Percentiles rank a stretch among this genome's conserved stretches.
These are phyloP conservation scores for Camellia oleifera DNA, from an alignment of 179 eudicot species.

Conservation along the genomic window DNA sequence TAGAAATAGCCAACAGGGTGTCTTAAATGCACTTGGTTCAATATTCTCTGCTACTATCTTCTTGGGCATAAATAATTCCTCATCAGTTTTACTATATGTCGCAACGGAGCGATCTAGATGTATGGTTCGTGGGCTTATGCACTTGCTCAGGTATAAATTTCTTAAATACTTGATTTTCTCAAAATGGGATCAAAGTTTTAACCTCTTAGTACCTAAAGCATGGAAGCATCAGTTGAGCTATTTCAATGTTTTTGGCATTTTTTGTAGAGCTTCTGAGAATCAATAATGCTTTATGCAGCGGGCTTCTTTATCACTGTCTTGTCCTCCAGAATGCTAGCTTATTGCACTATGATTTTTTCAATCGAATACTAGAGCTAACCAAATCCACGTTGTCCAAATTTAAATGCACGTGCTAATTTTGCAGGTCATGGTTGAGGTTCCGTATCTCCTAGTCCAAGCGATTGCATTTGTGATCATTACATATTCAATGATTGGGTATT, in stretches of 20 bases:
- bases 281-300: too few relatives aligned
- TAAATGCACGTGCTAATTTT: not conserved
- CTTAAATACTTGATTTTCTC: constrained; percentile 16
- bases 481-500: constrained; percentile 77
- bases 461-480: constrained; percentile 48
- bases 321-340: too few relatives aligned
- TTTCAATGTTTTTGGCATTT: too few relatives aligned
- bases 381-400: not conserved
- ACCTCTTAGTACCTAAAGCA: too few relatives aligned
- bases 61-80: constrained; percentile 58
- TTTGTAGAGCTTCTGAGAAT: too few relatives aligned
- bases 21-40: constrained; percentile 58
- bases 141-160: constrained; percentile 59
- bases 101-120: constrained; percentile 67
- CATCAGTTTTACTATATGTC: constrained; percentile 44
- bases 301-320: too few relatives aligned
- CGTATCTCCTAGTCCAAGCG: constrained; percentile 53
- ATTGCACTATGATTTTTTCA: too few relatives aligned
- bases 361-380: too few relatives aligned
- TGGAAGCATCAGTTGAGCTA: too few relatives aligned
- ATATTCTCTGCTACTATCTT: constrained; percentile 28
- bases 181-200: too few relatives aligned
- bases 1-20: constrained; percentile 67
- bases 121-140: constrained; percentile 76
- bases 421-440: constrained; percentile 70